Evolutionary conservation across 2,329 filamentous ascomycete species (phyloP).

Genomic region (Biscogniauxia sp.): DNA sequence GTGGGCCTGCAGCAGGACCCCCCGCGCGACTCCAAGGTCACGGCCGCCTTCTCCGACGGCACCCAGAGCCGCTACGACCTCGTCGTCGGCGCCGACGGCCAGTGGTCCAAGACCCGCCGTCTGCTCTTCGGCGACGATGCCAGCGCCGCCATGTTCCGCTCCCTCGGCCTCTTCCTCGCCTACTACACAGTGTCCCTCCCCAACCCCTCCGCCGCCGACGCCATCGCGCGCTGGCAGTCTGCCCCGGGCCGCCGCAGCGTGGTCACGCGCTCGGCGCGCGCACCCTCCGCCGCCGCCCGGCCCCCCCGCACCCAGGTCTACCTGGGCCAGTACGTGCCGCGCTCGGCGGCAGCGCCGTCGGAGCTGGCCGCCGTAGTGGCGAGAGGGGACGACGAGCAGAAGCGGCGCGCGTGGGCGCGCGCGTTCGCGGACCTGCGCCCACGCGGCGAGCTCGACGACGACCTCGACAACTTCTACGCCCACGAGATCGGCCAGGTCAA

Average conservation of each 20-base stretch:
- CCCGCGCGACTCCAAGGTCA: constrained; percentile 27
- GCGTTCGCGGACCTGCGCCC: constrained; percentile 33
- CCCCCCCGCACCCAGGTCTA: constrained; percentile 34
- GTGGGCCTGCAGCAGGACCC: constrained; percentile 29
- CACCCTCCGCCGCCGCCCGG: constrained; percentile 8
- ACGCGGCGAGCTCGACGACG: constrained; percentile 11
- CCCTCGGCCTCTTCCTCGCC: constrained; percentile 33
- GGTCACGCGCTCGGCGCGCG: constrained; percentile 36
- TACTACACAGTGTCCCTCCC: constrained; percentile 42
- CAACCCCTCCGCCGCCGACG: constrained; percentile 24
- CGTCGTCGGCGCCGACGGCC: constrained; percentile 52
- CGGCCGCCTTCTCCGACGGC: constrained; percentile 42
- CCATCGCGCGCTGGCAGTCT: constrained; percentile 35
- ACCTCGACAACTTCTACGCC: constrained; percentile 45
- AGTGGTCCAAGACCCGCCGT: constrained; percentile 43
- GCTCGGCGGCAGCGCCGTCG: too few species aligned
- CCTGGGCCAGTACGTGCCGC: constrained; percentile 16
- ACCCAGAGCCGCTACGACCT: constrained; percentile 43
- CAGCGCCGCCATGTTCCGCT: constrained; percentile 26
- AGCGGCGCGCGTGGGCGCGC: constrained; percentile 17
- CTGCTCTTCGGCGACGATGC: constrained; percentile 30
- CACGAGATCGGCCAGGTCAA: constrained; percentile 45
- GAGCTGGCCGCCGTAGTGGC: too few species aligned
- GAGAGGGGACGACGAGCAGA: constrained; percentile 23
- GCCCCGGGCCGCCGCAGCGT: constrained; percentile 36